Base-by-base conservation (phyloP, 768 basidiomycete species). In the Clitopilus passeckerianus region DNA sequence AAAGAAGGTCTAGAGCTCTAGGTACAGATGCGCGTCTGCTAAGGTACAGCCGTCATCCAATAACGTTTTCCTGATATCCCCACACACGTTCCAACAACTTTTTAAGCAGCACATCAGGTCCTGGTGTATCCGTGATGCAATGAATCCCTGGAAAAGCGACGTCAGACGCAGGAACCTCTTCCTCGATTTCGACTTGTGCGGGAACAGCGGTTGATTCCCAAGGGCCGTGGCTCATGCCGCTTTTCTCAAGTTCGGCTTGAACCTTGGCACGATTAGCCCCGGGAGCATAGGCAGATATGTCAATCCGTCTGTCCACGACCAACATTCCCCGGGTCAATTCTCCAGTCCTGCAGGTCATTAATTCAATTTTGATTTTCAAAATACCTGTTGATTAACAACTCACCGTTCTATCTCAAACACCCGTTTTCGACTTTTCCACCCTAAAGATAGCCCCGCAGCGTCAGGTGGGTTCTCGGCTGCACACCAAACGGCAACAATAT, bases 401-500 rank as follows among this genome's bases (percentile, higher is more conserved):
- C 56, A 88, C 89, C 87, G 79, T 72, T 92, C 90, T 34, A 91
- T 80, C 54, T 87, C 82, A 67, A 92, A 90, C 33, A 77, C 72
- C 57, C 87, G 76, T 60, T 67, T 74, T 27, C 67, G 65, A 15
- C 77, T 75, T 56, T 69, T 67, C 92, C 93, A 96, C 16, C 86
- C 86, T 2, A 66, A 41, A 59, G 74, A 68, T 69, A 77, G 57
- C 30, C 46, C 57, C 58, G 34, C 71, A 75, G 18, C 65, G 44
- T 74, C 71, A 6, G 84, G 86, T 16, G 89, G 87, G 60, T 89
- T 86, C 59, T 80, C 79, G 15, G 92, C 84, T 1, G 92, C 90
- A 70, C 87, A 93, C 91, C 93, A 96, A 15, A 96, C 81, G 1
- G 92, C 90, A 10, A 87, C 86, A 50, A 94, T 89, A 65, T 98